These are phyloP conservation scores for Nicotiana sylvestris DNA, from an alignment of 257 asterid genomes.

Conservation along the genomic window DNA sequence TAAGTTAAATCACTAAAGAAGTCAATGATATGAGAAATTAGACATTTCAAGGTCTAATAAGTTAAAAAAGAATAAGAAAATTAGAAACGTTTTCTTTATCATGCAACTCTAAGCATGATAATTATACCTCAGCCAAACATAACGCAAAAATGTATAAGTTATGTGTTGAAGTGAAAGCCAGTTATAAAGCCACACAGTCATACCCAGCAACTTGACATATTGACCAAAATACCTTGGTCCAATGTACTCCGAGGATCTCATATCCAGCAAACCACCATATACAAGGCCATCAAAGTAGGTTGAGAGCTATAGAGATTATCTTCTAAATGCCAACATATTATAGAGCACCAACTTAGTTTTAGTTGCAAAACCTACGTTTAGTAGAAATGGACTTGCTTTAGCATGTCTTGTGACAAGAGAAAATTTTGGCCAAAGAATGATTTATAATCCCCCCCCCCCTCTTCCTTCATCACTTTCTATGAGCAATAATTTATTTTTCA, in stretches of 20 bases:
- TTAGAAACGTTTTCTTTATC: background rate
- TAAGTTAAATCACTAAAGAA: background rate
- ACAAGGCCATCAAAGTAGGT: background rate
- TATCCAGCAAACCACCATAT: background rate
- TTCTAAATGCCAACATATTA: background rate
- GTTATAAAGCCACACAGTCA: background rate
- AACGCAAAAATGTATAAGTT: background rate
- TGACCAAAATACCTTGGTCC: background rate
- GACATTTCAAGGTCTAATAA: background rate
- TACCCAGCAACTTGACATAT: background rate
- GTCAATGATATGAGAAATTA: background rate
- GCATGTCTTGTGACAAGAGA: background rate
- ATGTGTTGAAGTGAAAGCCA: background rate
- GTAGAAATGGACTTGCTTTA: background rate
- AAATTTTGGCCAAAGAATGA: background rate
- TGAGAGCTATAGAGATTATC: background rate
- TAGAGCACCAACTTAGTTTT: background rate
- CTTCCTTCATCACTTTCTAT: background rate
- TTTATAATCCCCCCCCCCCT: background rate
- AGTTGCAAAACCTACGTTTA: background rate
- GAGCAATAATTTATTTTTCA: background rate
- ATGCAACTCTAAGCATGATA: background rate
- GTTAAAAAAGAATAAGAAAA: background rate
- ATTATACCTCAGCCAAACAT: background rate
- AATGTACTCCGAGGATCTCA: background rate